These are phyloP conservation scores for Rosa rugosa DNA, from an alignment of 306 rosid genomes.

Conservation along the genomic window DNA sequence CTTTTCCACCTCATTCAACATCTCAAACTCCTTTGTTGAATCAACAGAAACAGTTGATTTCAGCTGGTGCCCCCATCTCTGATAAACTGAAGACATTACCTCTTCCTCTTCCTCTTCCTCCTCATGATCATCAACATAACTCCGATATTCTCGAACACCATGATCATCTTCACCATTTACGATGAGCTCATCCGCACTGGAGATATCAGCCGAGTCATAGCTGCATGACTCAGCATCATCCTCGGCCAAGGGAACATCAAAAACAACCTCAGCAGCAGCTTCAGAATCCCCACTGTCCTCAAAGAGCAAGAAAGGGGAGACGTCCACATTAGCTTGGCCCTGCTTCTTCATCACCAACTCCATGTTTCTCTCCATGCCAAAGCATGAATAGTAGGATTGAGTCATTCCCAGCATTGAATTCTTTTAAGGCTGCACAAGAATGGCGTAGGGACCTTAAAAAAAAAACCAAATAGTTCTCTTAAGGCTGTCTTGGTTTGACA, in stretches of 20 bases:
- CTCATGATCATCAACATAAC: constrained; percentile 12
- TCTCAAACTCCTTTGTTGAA: constrained; percentile 43
- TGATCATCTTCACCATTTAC: constrained; percentile 4
- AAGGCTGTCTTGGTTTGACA: constrained; percentile 5
- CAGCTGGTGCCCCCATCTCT: constrained; percentile 26
- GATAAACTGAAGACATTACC: constrained; percentile 14
- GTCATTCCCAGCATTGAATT: background rate
- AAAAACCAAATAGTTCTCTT: background rate
- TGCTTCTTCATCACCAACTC: constrained; percentile 7
- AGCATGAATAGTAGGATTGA: background rate
- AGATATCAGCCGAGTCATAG: constrained; percentile 40
- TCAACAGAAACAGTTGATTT: constrained; percentile 55
- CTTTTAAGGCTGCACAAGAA: background rate
- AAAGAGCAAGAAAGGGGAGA: constrained; percentile 48
- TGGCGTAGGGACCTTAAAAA: background rate
- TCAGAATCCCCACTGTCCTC: constrained; percentile 91
- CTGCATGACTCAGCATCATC: constrained; percentile 74
- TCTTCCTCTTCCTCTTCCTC: constrained; percentile 8
- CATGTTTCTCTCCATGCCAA: constrained; percentile 2
- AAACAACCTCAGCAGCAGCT: constrained; percentile 9
- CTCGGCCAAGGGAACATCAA: constrained; percentile 21
- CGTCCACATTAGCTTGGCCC: constrained; percentile 22
- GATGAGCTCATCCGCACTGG: constrained; percentile 16
- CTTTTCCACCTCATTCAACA: constrained; percentile 75
- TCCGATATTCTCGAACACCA: background rate